Evolutionary conservation across 371 early-diverging fungal genomes (phyloP), one percentile per base, ranked within the genome.

Genomic region (Rhizopus microsporus): DNA sequence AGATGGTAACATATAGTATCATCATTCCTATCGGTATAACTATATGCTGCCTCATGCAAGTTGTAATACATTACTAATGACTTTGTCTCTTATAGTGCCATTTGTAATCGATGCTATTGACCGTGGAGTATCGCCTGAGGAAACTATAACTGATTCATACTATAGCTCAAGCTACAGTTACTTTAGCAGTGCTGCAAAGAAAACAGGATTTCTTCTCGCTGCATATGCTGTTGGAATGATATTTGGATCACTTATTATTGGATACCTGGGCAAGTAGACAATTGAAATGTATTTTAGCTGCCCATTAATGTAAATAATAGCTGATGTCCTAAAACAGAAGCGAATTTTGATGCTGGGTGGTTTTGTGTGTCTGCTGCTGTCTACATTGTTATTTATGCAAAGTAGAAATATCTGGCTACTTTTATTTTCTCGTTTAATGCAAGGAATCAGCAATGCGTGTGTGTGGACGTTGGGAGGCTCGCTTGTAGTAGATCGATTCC

Each of bases 1-100:
- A 90, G 73, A 87, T 88, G 62, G 61, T 83, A 13, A 74, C 84
- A 31, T 93, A 92, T 64, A 86, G 87, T 38, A 79, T 90, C 56
- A 77, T 90, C 63, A 83, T 92, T 8, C 92, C 93, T 7, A 83
- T 91, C 47, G 80, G 71, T 70, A 66, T 39, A 60, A 23, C 23
- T 23, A 23, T 23, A 23, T 23, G 23, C 35, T 37, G 34, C 13
- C 30, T 42, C 5, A 3, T 23, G 23, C 23, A 23, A 23, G 23
- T 23, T 23, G 23, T 23, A 23, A 23, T 23, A 54, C 1, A 33
- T 23, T 23, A 23, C 23, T 23, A 23, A 23, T 23, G 23, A 23
- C 23, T 9, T 33, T 44, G 0, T 23, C 23, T 4, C 29, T 15
- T 7, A 3, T 31, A 72, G 72, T 91, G 67, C 93, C 93, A 1